Evolutionary conservation across 106 monocot species (phyloP).

Genomic region (Dendrobium officinale): DNA sequence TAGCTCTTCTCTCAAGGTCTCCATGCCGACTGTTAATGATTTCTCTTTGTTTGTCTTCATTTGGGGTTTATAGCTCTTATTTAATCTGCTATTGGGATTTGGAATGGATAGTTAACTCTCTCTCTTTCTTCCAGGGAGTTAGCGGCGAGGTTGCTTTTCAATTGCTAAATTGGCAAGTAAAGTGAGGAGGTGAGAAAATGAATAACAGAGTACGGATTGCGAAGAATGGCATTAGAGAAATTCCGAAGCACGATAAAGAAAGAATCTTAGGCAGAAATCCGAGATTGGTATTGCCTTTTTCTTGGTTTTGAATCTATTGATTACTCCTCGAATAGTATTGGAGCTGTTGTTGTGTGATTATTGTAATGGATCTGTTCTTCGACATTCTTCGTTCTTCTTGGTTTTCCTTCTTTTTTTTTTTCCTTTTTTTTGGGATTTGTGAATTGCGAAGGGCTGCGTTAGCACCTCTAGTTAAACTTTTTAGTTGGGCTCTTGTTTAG

Average conservation of each 20-base stretch:
- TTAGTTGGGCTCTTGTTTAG: neutral
- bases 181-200: slow-evolving; percentile 2
- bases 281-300: neutral
- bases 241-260: neutral
- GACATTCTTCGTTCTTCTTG: neutral
- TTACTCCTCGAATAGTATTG: neutral
- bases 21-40: neutral
- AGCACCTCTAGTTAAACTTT: neutral
- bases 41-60: neutral
- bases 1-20: neutral
- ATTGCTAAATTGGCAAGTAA: neutral
- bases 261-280: neutral
- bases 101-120: neutral
- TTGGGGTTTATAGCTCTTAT: neutral
- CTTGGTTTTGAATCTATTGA: neutral
- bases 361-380: slow-evolving; percentile 1
- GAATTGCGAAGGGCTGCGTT: neutral
- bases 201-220: slow-evolving; percentile 11
- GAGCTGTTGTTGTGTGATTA: too few species aligned
- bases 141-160: neutral
- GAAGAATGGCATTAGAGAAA: neutral
- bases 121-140: neutral
- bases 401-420: neutral
- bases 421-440: neutral
- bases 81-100: neutral